phyloP scores from a whole-genome alignment of 345 rosid species.

The Citrus reticulata region DNA sequence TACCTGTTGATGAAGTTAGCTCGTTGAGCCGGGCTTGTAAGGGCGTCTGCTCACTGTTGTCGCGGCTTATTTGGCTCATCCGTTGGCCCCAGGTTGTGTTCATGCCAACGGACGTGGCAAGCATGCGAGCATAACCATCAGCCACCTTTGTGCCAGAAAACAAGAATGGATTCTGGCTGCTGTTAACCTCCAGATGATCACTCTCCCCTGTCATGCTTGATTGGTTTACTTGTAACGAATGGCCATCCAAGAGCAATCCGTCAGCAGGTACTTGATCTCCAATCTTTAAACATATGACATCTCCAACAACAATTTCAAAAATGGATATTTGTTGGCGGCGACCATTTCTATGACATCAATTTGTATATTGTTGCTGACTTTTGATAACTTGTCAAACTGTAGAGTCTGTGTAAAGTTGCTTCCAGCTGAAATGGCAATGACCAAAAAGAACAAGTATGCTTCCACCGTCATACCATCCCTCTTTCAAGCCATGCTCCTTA shows the following conservation, averaged over 20 bases:
- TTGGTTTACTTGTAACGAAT: slow-evolving; percentile 50
- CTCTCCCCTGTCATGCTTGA: slow-evolving; percentile 73
- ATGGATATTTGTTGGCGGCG: slow-evolving; percentile 43
- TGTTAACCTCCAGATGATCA: slow-evolving; percentile 33
- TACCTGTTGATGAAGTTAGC: slow-evolving; percentile 61
- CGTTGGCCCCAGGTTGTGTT: slow-evolving; percentile 71
- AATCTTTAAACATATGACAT: slow-evolving; percentile 45
- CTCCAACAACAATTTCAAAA: slow-evolving; percentile 65
- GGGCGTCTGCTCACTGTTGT: slow-evolving; percentile 53
- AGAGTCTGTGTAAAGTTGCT: slow-evolving; percentile 44
- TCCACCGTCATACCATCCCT: slow-evolving; percentile 78
- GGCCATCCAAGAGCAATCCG: slow-evolving; percentile 48
- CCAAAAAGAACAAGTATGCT: slow-evolving; percentile 57
- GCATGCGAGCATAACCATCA: slow-evolving; percentile 56
- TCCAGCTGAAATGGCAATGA: slow-evolving; percentile 44
- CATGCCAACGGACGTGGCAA: slow-evolving; percentile 66
- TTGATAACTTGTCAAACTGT: slow-evolving; percentile 50
- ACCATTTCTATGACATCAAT: slow-evolving; percentile 51
- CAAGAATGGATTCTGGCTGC: slow-evolving; percentile 42
- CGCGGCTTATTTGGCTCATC: slow-evolving; percentile 57
- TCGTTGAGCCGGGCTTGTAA: slow-evolving; percentile 58
- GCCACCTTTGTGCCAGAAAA: slow-evolving; percentile 56
- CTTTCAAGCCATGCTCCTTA: slow-evolving; percentile 49
- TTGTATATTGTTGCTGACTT: slow-evolving; percentile 47
- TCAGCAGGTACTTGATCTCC: slow-evolving; percentile 79